Percentiles rank a stretch among this genome's conserved stretches.
Conservation (phyloP, 208 protist genomes). For the Acanthamoeba castellanii region DNA sequence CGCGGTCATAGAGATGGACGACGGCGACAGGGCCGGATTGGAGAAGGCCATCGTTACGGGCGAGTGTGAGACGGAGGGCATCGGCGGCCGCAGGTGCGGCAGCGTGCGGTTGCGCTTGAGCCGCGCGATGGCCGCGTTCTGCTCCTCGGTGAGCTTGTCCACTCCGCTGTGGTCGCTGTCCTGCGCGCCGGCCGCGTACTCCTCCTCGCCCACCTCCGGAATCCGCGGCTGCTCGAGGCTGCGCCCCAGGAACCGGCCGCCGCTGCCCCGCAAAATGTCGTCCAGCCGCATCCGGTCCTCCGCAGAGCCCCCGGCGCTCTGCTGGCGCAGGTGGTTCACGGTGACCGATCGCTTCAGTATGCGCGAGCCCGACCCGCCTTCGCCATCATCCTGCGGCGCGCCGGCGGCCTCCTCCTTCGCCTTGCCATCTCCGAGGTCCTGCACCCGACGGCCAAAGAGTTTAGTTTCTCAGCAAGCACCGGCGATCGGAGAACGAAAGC, state of each 20-base stretch:
- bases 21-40: not conserved
- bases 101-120: slow-evolving; percentile 37
- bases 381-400: not conserved
- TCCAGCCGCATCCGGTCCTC: not conserved
- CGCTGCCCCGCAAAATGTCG: not conserved
- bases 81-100: not conserved
- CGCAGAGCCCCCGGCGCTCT: not conserved
- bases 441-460: not conserved
- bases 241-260: not conserved
- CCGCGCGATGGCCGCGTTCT: slow-evolving; percentile 26
- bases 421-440: not conserved
- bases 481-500: not conserved
- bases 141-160: slow-evolving; percentile 34
- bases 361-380: slow-evolving; percentile 1
- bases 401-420: not conserved
- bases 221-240: not conserved
- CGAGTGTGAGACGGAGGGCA: not conserved
- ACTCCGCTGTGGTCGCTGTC: not conserved
- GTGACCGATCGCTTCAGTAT: slow-evolving; percentile 10
- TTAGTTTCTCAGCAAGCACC: not conserved
- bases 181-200: not conserved
- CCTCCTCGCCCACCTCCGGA: not conserved
- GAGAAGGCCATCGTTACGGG: not conserved
- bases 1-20: not conserved
- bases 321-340: slow-evolving; percentile 39